Percentiles rank a stretch among this genome's conserved stretches.
Conservation (phyloP, 768 basidiomycete genomes). For the Trametes gibbosa region DNA sequence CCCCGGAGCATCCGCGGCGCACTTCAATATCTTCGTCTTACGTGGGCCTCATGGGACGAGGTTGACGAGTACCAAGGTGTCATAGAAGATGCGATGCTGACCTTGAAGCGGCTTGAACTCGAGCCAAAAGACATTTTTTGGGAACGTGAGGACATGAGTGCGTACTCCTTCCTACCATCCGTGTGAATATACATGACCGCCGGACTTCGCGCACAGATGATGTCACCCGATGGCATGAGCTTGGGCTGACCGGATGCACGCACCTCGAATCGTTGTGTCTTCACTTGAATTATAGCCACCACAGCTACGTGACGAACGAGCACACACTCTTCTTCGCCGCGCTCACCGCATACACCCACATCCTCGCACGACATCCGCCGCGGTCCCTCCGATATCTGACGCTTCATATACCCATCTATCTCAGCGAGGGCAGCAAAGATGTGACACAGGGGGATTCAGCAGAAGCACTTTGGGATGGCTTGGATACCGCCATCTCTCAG, state of each 20-base stretch:
- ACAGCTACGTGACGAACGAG: not conserved
- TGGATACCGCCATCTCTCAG: not conserved
- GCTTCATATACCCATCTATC: not conserved
- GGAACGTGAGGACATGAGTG: not conserved
- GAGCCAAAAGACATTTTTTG: not conserved
- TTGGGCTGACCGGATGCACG: not conserved
- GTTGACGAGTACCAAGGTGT: not conserved
- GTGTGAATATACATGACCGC: no score
- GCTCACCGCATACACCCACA: not conserved
- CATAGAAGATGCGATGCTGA: not conserved
- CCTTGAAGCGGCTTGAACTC: not conserved
- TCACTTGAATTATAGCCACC: not conserved
- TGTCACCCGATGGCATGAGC: not conserved
- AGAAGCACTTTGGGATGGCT: not conserved
- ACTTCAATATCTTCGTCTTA: not conserved
- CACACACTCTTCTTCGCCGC: not conserved
- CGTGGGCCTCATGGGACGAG: not conserved
- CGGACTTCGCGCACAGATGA: not conserved
- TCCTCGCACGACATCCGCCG: not conserved
- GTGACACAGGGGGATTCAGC: not conserved
- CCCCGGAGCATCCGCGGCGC: not conserved
- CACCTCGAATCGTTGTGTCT: not conserved
- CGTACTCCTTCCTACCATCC: not conserved
- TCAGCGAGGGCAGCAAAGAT: not conserved
- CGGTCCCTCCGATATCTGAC: not conserved